Evolutionary conservation across 768 basidiomycete genomes (phyloP).

Genomic region (Thelephora aurantiotincta): DNA sequence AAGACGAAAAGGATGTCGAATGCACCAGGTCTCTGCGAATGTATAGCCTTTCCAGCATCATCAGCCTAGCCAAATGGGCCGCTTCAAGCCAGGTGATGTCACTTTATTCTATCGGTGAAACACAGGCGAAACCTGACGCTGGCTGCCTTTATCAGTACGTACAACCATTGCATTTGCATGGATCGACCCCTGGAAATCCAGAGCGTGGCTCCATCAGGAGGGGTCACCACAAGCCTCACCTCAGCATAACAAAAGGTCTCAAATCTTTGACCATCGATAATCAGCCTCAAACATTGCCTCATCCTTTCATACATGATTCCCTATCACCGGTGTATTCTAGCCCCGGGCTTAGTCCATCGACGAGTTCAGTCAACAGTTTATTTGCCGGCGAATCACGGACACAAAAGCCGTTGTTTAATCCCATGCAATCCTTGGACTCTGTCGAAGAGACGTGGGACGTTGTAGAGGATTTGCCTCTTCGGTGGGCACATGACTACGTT

Average conservation of each 20-base stretch:
- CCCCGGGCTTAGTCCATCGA: slow-evolving; percentile 11
- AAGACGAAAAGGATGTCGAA: slow-evolving; percentile 45
- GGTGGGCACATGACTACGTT: slow-evolving; percentile 83
- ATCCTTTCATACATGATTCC: slow-evolving; percentile 14
- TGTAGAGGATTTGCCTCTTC: slow-evolving; percentile 55
- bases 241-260: slow-evolving; percentile 47
- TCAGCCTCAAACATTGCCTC: slow-evolving; percentile 12
- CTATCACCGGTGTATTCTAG: slow-evolving; percentile 12
- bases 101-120: background rate
- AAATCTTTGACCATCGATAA: slow-evolving; percentile 41
- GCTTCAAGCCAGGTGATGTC: slow-evolving; percentile 45
- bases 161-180: slow-evolving; percentile 44
- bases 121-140: background rate
- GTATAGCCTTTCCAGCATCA: slow-evolving; percentile 70
- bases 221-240: slow-evolving; percentile 35
- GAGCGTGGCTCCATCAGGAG: slow-evolving; percentile 19
- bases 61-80: slow-evolving; percentile 64
- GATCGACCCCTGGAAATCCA: slow-evolving; percentile 34
- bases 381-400: slow-evolving; percentile 27
- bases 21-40: slow-evolving; percentile 48
- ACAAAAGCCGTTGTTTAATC: slow-evolving; percentile 15
- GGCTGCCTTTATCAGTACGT: slow-evolving; percentile 29
- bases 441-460: slow-evolving; percentile 37
- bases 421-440: slow-evolving; percentile 6
- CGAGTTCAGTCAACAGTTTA: too few species aligned